Evolutionary conservation across 179 eudicot species (phyloP), one percentile per base, ranked within the genome.

Genomic region (Heliamphora pulchella): DNA sequence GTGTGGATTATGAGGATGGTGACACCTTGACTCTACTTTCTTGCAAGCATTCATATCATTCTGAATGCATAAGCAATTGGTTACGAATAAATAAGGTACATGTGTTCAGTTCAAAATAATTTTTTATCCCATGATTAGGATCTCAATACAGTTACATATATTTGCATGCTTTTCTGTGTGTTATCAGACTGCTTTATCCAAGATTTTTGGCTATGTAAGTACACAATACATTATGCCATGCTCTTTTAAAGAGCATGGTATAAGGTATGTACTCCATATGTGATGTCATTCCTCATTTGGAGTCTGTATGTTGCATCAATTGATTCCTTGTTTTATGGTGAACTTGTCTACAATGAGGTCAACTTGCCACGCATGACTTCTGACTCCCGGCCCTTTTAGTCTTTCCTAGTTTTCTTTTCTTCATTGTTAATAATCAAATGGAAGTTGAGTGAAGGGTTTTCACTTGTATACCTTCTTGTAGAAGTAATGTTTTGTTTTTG

Each of bases 41-140:
- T 57, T 95, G 98, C 91, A 91, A 95, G 81, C 98, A 95, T 81
- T 85, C 87, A 1, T 95, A 95, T 82, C 98, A 95, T 84, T 70
- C 93, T 7, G 98, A 93, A 17, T 95, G 98, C 87, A 91, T 95
- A 63, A 91, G 82, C 84, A 91, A 93, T 81, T 95, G 98, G 98
- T 82, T 94, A 83, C 86, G 78, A 55, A 93, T 93, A 88, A 94
- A 93, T 81, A 94, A 94, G 98, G 98, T 94, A 83, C 76, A 43
- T 41, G n/a, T 62, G 11, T 70, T 50, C 51, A 13, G 4, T 81
- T 50, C 15, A 11, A 1, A 48, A 15, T 61, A 39, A 11, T 80
- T 79, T 43, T 14, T 8, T 51, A 5, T 80, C 57, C 11, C 3
- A 53, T 50, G 50, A 31, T 15, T 61, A 9, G 70, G 5, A 10